phyloP scores from a whole-genome alignment of 2,329 filamentous ascomycete species.

The Penicillium sp. region DNA sequence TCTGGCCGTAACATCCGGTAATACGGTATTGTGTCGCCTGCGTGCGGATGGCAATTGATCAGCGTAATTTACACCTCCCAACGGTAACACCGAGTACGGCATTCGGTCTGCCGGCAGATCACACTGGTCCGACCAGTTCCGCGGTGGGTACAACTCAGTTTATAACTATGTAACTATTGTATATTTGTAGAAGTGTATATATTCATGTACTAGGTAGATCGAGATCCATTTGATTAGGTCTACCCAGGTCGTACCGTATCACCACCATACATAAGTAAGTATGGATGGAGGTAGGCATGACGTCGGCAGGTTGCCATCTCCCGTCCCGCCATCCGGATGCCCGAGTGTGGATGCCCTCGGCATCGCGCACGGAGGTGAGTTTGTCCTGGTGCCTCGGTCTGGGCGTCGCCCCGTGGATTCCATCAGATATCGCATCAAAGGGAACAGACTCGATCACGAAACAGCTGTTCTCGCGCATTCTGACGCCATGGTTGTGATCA shows the following conservation, averaged over 20 bases:
- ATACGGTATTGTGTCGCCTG: slow-evolving; percentile 19
- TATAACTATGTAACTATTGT: neutral
- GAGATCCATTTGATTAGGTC: neutral
- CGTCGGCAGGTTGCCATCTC: slow-evolving; percentile 35
- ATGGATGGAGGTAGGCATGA: too few species aligned
- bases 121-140: slow-evolving; percentile 28
- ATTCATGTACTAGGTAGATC: neutral
- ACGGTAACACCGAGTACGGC: slow-evolving; percentile 22
- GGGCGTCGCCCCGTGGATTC: neutral
- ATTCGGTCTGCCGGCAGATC: slow-evolving; percentile 25
- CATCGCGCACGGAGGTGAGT: slow-evolving; percentile 10
- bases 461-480: neutral
- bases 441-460: neutral
- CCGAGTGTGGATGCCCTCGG: slow-evolving; percentile 24
- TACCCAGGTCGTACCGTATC: too few species aligned
- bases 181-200: neutral
- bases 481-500: neutral
- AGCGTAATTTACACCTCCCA: slow-evolving; percentile 31
- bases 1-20: slow-evolving; percentile 31
- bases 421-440: neutral
- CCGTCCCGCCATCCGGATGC: slow-evolving; percentile 27
- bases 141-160: neutral
- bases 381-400: slow-evolving; percentile 5
- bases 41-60: slow-evolving; percentile 14
- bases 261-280: too few species aligned